These are phyloP conservation scores for Xylogone sp. DNA, from an alignment of 2,329 filamentous ascomycete species.

Conservation along the genomic window DNA sequence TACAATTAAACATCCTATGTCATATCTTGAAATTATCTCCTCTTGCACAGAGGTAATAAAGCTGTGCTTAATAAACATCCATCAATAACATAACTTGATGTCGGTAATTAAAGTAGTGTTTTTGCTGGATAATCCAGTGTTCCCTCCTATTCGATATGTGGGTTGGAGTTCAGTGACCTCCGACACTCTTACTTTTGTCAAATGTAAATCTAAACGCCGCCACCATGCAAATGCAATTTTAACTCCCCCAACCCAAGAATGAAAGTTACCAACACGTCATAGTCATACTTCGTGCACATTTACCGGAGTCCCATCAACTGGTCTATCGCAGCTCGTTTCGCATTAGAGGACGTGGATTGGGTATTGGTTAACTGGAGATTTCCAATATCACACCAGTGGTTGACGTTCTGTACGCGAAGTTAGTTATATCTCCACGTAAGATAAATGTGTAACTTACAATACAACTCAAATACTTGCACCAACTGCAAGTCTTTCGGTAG, in stretches of 20 bases:
- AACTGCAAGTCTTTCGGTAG: conserved; percentile 69
- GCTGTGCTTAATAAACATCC: too few relatives aligned
- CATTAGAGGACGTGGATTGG: conserved; percentile 6
- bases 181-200: neutral
- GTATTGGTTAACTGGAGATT: conserved; percentile 18
- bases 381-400: conserved; percentile 58
- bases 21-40: too few relatives aligned
- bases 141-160: neutral
- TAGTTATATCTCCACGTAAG: neutral
- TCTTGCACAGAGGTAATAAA: too few relatives aligned
- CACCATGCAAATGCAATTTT: neutral
- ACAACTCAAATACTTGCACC: conserved; percentile 96
- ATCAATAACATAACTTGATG: too few relatives aligned
- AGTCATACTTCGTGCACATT: neutral
- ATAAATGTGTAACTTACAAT: conserved; percentile 58
- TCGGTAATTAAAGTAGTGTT: too few relatives aligned
- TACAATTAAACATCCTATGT: too few relatives aligned
- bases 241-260: neutral
- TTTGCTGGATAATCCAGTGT: neutral
- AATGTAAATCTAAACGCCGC: neutral
- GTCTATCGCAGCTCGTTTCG: neutral
- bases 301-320: neutral
- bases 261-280: neutral
- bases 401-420: conserved; percentile 49
- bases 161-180: neutral